Evolutionary conservation across 2,329 filamentous ascomycete genomes (phyloP).

Genomic region (Monosporascus sp.): DNA sequence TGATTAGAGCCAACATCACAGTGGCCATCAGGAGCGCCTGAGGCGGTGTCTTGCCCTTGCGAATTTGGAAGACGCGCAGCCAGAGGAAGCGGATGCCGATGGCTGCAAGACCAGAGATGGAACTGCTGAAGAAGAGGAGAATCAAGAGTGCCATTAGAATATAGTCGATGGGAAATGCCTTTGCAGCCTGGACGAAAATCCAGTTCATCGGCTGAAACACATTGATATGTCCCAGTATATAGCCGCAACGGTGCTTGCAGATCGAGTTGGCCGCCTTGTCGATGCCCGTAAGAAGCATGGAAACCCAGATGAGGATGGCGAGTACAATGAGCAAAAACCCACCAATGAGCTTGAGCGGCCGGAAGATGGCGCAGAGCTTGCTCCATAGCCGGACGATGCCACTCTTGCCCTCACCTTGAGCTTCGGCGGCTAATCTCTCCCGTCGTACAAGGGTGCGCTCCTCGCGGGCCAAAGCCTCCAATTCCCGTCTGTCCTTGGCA

Average conservation of each 20-base stretch:
- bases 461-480: conserved; percentile 82
- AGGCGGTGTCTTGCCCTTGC: conserved; percentile 81
- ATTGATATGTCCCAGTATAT: conserved; percentile 80
- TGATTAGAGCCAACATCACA: conserved; percentile 83
- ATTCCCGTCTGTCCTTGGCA: conserved; percentile 79
- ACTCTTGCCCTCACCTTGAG: conserved; percentile 70
- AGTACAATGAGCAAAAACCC: conserved; percentile 74
- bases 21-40: conserved; percentile 90
- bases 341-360: conserved; percentile 82
- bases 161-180: conserved; percentile 88
- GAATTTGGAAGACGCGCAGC: conserved; percentile 88
- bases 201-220: conserved; percentile 96
- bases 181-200: conserved; percentile 75
- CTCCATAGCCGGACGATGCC: conserved; percentile 71
- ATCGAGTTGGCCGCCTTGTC: conserved; percentile 96
- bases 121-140: conserved; percentile 82
- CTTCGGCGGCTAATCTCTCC: conserved; percentile 80
- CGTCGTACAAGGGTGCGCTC: conserved; percentile 89
- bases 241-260: conserved; percentile 87
- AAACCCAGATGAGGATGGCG: conserved; percentile 73
- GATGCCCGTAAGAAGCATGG: conserved; percentile 91
- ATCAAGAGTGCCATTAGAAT: conserved; percentile 80
- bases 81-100: conserved; percentile 95
- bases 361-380: conserved; percentile 75
- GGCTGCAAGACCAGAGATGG: conserved; percentile 77